Evolutionary conservation across 2,329 filamentous ascomycete genomes (phyloP).

Genomic region (Fusarium sarcochroum): DNA sequence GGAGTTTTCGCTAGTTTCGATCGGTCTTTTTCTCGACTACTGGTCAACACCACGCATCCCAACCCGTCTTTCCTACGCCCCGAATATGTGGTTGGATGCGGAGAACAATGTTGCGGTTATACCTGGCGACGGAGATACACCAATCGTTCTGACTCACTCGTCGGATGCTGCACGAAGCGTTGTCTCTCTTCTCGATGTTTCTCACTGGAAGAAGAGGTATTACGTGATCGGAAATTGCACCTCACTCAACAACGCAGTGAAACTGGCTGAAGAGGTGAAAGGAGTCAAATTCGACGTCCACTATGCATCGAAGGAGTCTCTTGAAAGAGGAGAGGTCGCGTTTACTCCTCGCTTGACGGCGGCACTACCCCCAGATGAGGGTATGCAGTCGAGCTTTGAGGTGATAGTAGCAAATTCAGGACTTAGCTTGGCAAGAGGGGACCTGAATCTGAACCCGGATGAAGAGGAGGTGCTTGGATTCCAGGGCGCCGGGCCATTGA

Average conservation of each 20-base stretch:
- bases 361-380: too few species aligned
- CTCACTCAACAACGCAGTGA: not conserved
- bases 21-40: not conserved
- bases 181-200: not conserved
- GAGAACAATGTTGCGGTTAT: not conserved
- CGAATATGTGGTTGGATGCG: not conserved
- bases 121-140: not conserved
- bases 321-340: too few species aligned
- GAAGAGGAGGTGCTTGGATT: too few species aligned
- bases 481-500: too few species aligned
- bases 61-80: not conserved
- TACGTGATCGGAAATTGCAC: not conserved
- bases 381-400: too few species aligned
- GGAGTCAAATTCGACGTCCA: not conserved
- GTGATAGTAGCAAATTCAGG: too few species aligned
- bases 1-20: not conserved
- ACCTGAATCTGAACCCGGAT: too few species aligned
- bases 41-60: not conserved
- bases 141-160: not conserved
- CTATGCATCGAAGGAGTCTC: not conserved
- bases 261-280: not conserved
- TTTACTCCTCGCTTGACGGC: too few species aligned
- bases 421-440: too few species aligned
- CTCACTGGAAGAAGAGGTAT: not conserved
- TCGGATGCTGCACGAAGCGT: not conserved